phyloP scores from a whole-genome alignment of 169 alveolate genomes.

The Plasmodium knowlesi region DNA sequence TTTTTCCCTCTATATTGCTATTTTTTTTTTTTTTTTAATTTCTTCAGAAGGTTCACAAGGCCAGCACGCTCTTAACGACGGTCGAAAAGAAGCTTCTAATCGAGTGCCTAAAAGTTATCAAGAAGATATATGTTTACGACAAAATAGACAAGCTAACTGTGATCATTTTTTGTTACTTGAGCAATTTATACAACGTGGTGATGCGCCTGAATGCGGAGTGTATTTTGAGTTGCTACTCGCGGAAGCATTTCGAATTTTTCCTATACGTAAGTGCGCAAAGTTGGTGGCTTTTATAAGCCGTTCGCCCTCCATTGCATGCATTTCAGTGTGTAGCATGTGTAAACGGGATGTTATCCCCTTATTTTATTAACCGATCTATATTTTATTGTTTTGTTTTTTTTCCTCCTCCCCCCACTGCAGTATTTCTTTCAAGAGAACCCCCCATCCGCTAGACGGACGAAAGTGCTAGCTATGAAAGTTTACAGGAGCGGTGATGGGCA shows the following conservation, averaged over 20 bases:
- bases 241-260: conserved; percentile 58
- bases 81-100: conserved; percentile 61
- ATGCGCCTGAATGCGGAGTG: conserved; percentile 68
- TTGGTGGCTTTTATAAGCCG: neutral
- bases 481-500: conserved; percentile 32
- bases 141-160: conserved; percentile 57
- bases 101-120: conserved; percentile 70
- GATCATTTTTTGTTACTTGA: conserved; percentile 60
- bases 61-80: conserved; percentile 38
- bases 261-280: conserved; percentile 50
- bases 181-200: conserved; percentile 68
- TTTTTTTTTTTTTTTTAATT: neutral
- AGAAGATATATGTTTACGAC: conserved; percentile 39
- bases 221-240: conserved; percentile 60
- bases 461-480: conserved; percentile 24
- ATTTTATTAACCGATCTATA: neutral
- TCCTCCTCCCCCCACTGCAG: conserved; percentile 5
- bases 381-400: neutral
- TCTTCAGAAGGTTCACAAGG: conserved; percentile 40
- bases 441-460: conserved; percentile 18
- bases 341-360: neutral
- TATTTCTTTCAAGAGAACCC: conserved; percentile 37
- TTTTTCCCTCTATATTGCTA: neutral
- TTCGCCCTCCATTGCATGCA: neutral
- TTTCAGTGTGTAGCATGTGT: neutral